Conservation (phyloP, 1,139 yeast genomes). For the Sugiyamaella pinicola region DNA sequence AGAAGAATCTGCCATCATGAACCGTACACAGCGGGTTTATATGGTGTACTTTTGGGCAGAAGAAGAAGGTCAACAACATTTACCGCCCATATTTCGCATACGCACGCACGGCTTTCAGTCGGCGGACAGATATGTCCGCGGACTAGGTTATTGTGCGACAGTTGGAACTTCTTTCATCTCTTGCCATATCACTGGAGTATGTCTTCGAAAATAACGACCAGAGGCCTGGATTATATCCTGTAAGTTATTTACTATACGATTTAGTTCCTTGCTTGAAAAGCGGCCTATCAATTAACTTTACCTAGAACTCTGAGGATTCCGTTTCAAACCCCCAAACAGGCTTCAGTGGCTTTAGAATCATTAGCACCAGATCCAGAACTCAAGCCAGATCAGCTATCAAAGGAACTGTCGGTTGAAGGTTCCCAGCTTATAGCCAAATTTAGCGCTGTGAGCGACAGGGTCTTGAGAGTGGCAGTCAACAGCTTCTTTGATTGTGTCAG, state of each 20-base stretch:
- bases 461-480: constrained; percentile 70
- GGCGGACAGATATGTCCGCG: not conserved
- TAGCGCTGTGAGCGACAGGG: constrained; percentile 61
- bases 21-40: not conserved
- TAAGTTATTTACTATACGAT: not conserved
- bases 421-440: constrained; percentile 50
- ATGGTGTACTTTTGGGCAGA: not conserved
- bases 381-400: constrained; percentile 51
- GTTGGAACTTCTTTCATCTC: too few relatives aligned
- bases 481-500: constrained; percentile 65
- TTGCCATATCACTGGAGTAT: too few relatives aligned
- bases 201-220: too few relatives aligned
- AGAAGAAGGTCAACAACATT: too few relatives aligned
- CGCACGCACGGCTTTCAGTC: not conserved
- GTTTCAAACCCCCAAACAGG: constrained; percentile 60
- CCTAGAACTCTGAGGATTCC: constrained; percentile 57
- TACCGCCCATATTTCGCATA: not conserved
- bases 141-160: not conserved
- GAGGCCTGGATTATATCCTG: constrained; percentile 15
- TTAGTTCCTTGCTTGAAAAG: not conserved
- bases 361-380: constrained; percentile 79
- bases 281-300: not conserved
- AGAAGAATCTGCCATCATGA: constrained; percentile 1
- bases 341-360: constrained; percentile 60
- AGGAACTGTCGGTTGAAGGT: constrained; percentile 29